Conservation (phyloP, 805 yeast genomes). For the Kodamaea fukazawae region DNA sequence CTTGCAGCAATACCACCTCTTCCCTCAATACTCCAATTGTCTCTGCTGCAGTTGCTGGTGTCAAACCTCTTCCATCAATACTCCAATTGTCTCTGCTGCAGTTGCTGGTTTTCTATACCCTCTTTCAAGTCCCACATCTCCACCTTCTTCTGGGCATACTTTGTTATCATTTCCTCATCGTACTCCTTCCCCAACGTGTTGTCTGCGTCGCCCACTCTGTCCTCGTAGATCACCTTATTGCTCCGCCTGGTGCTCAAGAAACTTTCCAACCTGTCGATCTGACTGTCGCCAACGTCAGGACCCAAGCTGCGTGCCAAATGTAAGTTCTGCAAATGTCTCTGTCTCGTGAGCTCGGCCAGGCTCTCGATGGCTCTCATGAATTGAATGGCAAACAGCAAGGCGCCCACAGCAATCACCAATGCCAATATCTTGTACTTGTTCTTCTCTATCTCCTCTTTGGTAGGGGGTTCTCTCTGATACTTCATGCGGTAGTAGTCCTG, state of each 20-base stretch:
- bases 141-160: conserved; percentile 31
- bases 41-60: too few species aligned
- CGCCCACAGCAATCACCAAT: conserved; percentile 34
- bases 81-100: too few species aligned
- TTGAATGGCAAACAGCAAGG: conserved; percentile 39
- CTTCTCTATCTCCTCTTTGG: conserved; percentile 39
- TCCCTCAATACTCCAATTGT: too few species aligned
- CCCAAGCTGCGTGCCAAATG: neutral
- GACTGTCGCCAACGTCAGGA: conserved; percentile 14
- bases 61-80: too few species aligned
- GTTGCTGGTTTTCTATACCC: neutral
- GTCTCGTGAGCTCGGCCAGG: conserved; percentile 30
- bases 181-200: conserved; percentile 18
- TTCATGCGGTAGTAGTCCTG: conserved; percentile 54
- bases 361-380: conserved; percentile 38
- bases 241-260: conserved; percentile 34
- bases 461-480: conserved; percentile 36
- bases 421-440: conserved; percentile 45
- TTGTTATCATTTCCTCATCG: conserved; percentile 30
- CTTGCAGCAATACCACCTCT: too few species aligned
- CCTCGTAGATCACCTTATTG: conserved; percentile 20
- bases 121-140: conserved; percentile 5
- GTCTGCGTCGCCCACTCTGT: conserved; percentile 9
- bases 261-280: conserved; percentile 31
- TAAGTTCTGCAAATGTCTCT: conserved; percentile 8